phyloP scores from a whole-genome alignment of 2,329 filamentous ascomycete species.

The Curvularia sp. region DNA sequence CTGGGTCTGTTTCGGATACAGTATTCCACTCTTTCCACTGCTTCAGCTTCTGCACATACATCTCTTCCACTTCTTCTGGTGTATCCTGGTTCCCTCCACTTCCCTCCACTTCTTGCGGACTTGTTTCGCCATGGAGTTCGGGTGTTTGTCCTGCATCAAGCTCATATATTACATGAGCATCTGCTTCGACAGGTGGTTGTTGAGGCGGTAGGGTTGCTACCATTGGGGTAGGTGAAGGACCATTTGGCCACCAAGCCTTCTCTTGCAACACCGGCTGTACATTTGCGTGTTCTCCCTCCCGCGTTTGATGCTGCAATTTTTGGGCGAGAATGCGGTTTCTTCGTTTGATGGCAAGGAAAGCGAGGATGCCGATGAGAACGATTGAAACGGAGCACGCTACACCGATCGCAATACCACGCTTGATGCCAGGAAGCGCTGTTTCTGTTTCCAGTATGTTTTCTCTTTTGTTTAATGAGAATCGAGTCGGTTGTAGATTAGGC shows the following conservation, averaged over 20 bases:
- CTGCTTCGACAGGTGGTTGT: slow-evolving; percentile 29
- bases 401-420: slow-evolving; percentile 40
- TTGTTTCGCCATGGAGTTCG: slow-evolving; percentile 27
- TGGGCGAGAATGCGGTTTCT: slow-evolving; percentile 21
- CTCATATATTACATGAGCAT: slow-evolving; percentile 31
- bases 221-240: not conserved
- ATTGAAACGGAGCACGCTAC: slow-evolving; percentile 33
- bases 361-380: slow-evolving; percentile 32
- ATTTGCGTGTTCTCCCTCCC: slow-evolving; percentile 13
- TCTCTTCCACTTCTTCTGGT: slow-evolving; percentile 18
- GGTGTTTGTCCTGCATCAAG: slow-evolving; percentile 30
- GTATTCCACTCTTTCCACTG: slow-evolving; percentile 21
- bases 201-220: slow-evolving; percentile 2
- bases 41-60: slow-evolving; percentile 13
- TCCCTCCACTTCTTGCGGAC: slow-evolving; percentile 28
- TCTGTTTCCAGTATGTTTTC: slow-evolving; percentile 11
- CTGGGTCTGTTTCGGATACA: slow-evolving; percentile 7
- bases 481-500: not conserved
- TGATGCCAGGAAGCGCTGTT: slow-evolving; percentile 36
- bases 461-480: slow-evolving; percentile 2
- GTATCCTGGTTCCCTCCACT: slow-evolving; percentile 3
- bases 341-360: slow-evolving; percentile 31
- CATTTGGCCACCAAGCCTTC: slow-evolving; percentile 17
- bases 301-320: slow-evolving; percentile 1
- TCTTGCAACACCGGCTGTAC: slow-evolving; percentile 24